Base-by-base conservation (phyloP, 768 basidiomycete genomes). In the Clavulina sp. region DNA sequence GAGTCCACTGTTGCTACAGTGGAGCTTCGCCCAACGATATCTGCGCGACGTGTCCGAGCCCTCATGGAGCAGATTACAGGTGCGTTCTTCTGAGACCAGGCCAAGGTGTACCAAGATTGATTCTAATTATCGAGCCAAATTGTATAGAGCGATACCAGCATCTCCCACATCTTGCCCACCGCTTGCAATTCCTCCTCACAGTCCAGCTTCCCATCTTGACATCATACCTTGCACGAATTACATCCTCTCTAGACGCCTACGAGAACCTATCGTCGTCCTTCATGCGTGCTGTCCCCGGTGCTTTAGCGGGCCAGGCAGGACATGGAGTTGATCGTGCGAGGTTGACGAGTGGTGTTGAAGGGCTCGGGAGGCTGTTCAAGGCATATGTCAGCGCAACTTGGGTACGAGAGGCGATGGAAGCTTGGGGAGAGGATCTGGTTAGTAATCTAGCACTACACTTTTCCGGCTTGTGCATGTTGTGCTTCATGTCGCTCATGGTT, bases 61-160 rank as follows among this genome's bases (percentile, higher is more conserved):
- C 69, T 97, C 19, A 70, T 95, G 7, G 87, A 95, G 58, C 92
- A 95, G 66, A 78, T 97, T 50, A 91, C 91, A 52, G 86, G 88
- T 84, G 52, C 46, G 70, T 58, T 26, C 6, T 29, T 49, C 40
- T 2, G 48, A 9, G 33, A 30, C 2, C 24, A 13, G 6, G 19
- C 21, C 26, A 28, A 9, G 16, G n/a, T 44, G 2, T 9, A 19
- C 52, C n/a, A 48, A 29, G 9, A 41, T 29, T 0, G 5, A 19
- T 55, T 48, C 2, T 36, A 34, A 40, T 26, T 21, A 30, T 16
- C 46, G 49, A 46, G 9, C 19, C 19, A 19, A 38, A 38, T 46
- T 13, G 2, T n/a, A 6, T 57, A 89, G 91, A 93, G 62, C 91
- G 92, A 6, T 99, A 96, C 64, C 78, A 81, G 5, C 84, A 86